Conservation (phyloP, 352 stramenopile genomes). For the Pythium aphanidermatum region DNA sequence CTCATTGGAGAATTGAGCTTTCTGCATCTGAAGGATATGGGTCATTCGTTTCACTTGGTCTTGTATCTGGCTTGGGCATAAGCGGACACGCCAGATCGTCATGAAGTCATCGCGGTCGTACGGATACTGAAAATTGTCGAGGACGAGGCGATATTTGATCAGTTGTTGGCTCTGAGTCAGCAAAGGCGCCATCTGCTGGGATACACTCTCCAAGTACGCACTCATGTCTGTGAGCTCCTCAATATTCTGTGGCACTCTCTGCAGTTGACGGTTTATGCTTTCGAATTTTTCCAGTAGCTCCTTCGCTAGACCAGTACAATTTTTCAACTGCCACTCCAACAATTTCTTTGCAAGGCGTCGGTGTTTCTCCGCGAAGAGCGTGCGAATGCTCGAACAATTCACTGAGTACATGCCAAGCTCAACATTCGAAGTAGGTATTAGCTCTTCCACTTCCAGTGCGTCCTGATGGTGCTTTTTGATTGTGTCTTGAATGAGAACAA, state of each 20-base stretch:
- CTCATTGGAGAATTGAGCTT: constrained; percentile 76
- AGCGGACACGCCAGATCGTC: constrained; percentile 84
- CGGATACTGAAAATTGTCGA: constrained; percentile 80
- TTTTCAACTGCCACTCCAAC: constrained; percentile 69
- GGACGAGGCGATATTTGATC: constrained; percentile 68
- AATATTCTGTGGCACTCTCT: constrained; percentile 88
- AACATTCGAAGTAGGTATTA: constrained; percentile 51
- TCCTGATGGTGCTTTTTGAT: constrained; percentile 79
- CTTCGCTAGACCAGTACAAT: constrained; percentile 62
- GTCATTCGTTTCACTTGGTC: constrained; percentile 83
- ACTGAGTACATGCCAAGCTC: constrained; percentile 83
- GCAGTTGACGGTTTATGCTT: constrained; percentile 75
- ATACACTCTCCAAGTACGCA: constrained; percentile 74
- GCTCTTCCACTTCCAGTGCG: constrained; percentile 44
- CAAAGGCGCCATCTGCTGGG: constrained; percentile 50
- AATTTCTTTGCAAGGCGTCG: constrained; percentile 65
- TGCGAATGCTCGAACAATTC: constrained; percentile 62
- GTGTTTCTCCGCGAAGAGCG: constrained; percentile 73
- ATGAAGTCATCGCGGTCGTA: constrained; percentile 88
- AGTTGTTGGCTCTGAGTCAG: constrained; percentile 69
- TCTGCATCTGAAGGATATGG: constrained; percentile 77
- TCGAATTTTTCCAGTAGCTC: constrained; percentile 81
- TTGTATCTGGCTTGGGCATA: constrained; percentile 85
- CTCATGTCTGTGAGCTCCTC: constrained; percentile 89
- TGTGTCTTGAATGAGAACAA: constrained; percentile 54